phyloP scores from a whole-genome alignment of 225 moss, liverwort and hornwort species.

The Bryum argenteum region DNA sequence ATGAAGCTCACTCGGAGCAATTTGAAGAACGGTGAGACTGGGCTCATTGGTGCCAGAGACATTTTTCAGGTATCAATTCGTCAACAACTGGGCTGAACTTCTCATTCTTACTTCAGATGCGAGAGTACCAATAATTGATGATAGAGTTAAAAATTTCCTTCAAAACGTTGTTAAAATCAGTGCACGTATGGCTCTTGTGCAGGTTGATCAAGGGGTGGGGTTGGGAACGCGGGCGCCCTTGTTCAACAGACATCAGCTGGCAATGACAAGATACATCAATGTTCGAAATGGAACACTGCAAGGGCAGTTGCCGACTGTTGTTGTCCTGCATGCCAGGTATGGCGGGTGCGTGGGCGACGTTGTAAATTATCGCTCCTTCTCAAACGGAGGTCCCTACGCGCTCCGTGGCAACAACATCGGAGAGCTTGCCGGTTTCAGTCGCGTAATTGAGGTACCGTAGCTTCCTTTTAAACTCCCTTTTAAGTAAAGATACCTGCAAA shows the following conservation, averaged over 20 bases:
- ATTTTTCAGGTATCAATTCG: slow-evolving; percentile 54
- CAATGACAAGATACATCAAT: slow-evolving; percentile 56
- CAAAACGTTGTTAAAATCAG: too few species aligned
- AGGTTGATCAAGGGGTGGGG: slow-evolving; percentile 74
- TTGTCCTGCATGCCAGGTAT: slow-evolving; percentile 59
- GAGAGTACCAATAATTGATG: too few species aligned
- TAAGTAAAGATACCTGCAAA: background rate
- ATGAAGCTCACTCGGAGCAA: slow-evolving; percentile 66
- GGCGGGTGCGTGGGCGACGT: slow-evolving; percentile 66
- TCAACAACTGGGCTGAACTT: too few species aligned
- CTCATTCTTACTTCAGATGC: background rate
- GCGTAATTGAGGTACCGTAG: slow-evolving; percentile 58
- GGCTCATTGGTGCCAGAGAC: slow-evolving; percentile 60
- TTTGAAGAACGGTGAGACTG: slow-evolving; percentile 48
- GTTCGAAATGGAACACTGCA: slow-evolving; percentile 26
- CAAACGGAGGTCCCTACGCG: slow-evolving; percentile 64
- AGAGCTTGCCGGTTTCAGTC: slow-evolving; percentile 60
- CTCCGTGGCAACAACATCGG: slow-evolving; percentile 65
- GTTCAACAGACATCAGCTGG: slow-evolving; percentile 64
- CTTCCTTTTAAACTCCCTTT: background rate
- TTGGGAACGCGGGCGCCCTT: slow-evolving; percentile 51
- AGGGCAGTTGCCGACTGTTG: slow-evolving; percentile 46
- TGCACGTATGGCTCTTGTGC: slow-evolving; percentile 10
- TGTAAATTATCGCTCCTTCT: slow-evolving; percentile 58
- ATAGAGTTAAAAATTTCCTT: too few species aligned